Evolutionary conservation across 805 yeast genomes (phyloP).

Genomic region (Lipomyces kockii): DNA sequence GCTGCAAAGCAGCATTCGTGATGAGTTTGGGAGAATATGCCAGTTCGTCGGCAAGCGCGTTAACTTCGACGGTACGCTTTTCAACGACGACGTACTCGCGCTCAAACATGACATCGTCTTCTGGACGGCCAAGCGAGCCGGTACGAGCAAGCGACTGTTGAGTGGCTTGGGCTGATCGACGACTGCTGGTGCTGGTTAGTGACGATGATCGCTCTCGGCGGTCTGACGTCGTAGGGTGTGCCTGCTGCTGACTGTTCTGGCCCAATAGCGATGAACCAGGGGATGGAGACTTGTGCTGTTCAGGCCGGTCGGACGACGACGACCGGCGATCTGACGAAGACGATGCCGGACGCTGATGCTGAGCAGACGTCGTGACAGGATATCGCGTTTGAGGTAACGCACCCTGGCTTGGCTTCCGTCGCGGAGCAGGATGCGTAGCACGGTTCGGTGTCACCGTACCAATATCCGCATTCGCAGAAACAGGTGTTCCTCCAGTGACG

Average conservation of each 20-base stretch:
- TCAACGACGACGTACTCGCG: conserved; percentile 94
- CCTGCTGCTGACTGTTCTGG: not conserved
- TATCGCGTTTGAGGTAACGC: not conserved
- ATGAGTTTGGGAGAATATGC: conserved; percentile 47
- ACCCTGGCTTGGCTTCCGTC: conserved; percentile 4
- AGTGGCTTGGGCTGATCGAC: not conserved
- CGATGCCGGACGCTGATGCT: not conserved
- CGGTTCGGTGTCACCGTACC: not conserved
- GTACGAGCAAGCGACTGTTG: conserved; percentile 5
- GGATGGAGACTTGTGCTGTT: not conserved
- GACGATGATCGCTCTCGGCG: not conserved
- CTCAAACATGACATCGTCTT: conserved; percentile 51
- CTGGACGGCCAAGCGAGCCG: conserved; percentile 29
- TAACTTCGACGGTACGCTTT: conserved; percentile 91
- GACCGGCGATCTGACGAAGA: not conserved
- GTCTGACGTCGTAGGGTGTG: not conserved
- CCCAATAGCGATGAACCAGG: not conserved
- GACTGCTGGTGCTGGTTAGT: not conserved
- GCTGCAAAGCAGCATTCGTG: conserved; percentile 12
- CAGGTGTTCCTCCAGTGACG: not conserved
- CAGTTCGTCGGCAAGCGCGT: conserved; percentile 91
- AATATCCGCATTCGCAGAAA: conserved; percentile 9
- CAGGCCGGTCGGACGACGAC: not conserved
- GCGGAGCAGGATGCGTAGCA: not conserved
- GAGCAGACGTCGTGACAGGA: not conserved